These are phyloP conservation scores for Bipolaris cookei DNA, from an alignment of 2,329 filamentous ascomycete species.

Conservation along the genomic window DNA sequence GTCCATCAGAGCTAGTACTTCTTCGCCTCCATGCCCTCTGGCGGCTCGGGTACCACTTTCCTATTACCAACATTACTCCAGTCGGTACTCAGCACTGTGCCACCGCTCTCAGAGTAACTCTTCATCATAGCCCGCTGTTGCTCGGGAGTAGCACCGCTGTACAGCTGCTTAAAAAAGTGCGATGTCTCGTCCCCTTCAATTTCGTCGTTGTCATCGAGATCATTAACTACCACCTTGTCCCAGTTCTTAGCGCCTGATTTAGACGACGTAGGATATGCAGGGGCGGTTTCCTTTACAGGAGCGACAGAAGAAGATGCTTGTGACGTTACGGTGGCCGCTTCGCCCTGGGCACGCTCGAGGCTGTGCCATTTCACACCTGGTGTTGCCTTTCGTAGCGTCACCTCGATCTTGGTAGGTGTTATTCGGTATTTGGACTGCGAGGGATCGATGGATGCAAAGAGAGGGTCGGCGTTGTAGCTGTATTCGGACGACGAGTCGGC, in stretches of 20 bases:
- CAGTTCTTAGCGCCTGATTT: conserved; percentile 85
- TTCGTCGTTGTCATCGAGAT: conserved; percentile 60
- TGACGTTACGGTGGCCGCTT: conserved; percentile 19
- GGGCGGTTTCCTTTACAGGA: conserved; percentile 47
- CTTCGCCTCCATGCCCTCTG: conserved; percentile 78
- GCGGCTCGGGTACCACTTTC: conserved; percentile 74
- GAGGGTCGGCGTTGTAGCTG: conserved; percentile 68
- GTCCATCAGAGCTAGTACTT: conserved; percentile 55
- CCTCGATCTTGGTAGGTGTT: conserved; percentile 79
- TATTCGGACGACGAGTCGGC: conserved; percentile 60
- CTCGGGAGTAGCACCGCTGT: conserved; percentile 76
- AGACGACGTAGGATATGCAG: conserved; percentile 85
- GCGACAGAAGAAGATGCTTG: conserved; percentile 24
- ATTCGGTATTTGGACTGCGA: conserved; percentile 67
- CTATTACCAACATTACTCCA: conserved; percentile 81
- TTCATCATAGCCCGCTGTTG: conserved; percentile 96
- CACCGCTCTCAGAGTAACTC: conserved; percentile 92
- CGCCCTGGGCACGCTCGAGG: conserved; percentile 55
- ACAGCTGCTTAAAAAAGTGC: conserved; percentile 88
- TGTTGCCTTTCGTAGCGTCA: conserved; percentile 71
- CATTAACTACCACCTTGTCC: conserved; percentile 74
- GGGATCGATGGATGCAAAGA: conserved; percentile 70
- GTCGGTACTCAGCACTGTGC: conserved; percentile 88
- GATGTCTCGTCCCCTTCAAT: conserved; percentile 70
- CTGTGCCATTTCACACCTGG: conserved; percentile 71